Percentiles rank a stretch among this genome's conserved stretches.
Conservation (phyloP, 805 yeast genomes). For the Ogataea parapolymorpha region DNA sequence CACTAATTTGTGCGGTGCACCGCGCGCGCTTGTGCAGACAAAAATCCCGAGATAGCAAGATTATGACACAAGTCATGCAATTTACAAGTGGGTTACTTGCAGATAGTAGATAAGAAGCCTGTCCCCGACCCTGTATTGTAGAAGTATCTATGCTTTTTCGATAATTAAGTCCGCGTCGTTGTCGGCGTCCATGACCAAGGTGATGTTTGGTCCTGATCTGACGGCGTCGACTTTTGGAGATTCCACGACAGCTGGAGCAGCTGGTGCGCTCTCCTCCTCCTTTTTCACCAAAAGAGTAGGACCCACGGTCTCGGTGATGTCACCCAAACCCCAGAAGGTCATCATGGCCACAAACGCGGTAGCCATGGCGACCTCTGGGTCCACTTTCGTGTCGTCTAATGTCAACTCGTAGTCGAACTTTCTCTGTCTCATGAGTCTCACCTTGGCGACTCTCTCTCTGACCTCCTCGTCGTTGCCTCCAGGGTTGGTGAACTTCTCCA, state of each 20-base stretch:
- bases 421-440: slow-evolving; percentile 54
- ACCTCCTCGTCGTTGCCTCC: slow-evolving; percentile 55
- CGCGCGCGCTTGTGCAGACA: slow-evolving; percentile 10
- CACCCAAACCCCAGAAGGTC: slow-evolving; percentile 65
- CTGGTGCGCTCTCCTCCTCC: slow-evolving; percentile 8
- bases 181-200: slow-evolving; percentile 29
- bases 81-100: slow-evolving; percentile 2
- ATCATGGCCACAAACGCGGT: slow-evolving; percentile 61
- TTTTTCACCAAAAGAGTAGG: slow-evolving; percentile 37
- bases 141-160: slow-evolving; percentile 23
- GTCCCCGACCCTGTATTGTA: slow-evolving; percentile 10
- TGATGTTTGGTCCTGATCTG: slow-evolving; percentile 24
- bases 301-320: slow-evolving; percentile 50
- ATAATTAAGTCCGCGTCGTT: slow-evolving; percentile 33
- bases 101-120: slow-evolving; percentile 2
- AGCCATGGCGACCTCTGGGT: slow-evolving; percentile 52
- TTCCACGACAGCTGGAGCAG: slow-evolving; percentile 6
- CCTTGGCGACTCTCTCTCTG: slow-evolving; percentile 52
- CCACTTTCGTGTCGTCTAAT: slow-evolving; percentile 46
- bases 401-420: slow-evolving; percentile 57
- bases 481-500: slow-evolving; percentile 53
- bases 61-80: slow-evolving; percentile 7
- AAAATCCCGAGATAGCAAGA: slow-evolving; percentile 6
- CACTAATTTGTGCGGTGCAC: slow-evolving; percentile 6
- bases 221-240: neutral